These are phyloP conservation scores for Tubosaeta sp. DNA, from an alignment of 768 basidiomycete species.

Conservation along the genomic window DNA sequence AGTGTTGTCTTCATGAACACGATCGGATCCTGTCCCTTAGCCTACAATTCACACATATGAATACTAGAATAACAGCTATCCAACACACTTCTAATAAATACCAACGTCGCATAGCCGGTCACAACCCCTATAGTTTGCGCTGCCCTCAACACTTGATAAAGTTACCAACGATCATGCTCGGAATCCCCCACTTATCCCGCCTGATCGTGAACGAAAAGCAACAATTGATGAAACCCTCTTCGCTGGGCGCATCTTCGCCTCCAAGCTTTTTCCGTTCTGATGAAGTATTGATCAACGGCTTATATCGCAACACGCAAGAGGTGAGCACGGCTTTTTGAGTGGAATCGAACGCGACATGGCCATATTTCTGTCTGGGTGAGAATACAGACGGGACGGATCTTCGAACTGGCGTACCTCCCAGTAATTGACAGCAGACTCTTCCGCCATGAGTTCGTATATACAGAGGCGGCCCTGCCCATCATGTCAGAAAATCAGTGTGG, in stretches of 20 bases:
- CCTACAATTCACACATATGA: too few species aligned
- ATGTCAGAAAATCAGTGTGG: background rate
- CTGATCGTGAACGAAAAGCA: constrained; percentile 91
- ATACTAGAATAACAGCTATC: constrained; percentile 12
- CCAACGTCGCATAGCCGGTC: background rate
- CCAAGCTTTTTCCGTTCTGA: constrained; percentile 29
- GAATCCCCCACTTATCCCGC: constrained; percentile 80
- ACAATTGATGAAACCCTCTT: constrained; percentile 79
- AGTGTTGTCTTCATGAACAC: background rate
- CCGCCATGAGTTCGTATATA: constrained; percentile 98
- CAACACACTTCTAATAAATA: constrained; percentile 6
- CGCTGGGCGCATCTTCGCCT: constrained; percentile 34
- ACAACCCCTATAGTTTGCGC: background rate
- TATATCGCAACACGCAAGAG: constrained; percentile 82
- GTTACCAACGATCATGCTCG: constrained; percentile 88
- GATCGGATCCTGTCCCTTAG: too few species aligned
- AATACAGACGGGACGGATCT: background rate
- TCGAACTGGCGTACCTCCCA: constrained; percentile 69
- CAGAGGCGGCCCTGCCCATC: constrained; percentile 72
- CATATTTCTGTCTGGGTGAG: constrained; percentile 71
- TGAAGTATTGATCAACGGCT: constrained; percentile 52
- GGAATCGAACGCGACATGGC: constrained; percentile 89
- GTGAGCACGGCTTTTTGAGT: constrained; percentile 90
- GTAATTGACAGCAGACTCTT: constrained; percentile 94
- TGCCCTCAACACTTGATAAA: constrained; percentile 62